Percentiles rank a stretch among this genome's conserved stretches.
These are phyloP conservation scores for Aspergillus texensis DNA, from an alignment of 2,329 filamentous ascomycete species.

Conservation along the genomic window DNA sequence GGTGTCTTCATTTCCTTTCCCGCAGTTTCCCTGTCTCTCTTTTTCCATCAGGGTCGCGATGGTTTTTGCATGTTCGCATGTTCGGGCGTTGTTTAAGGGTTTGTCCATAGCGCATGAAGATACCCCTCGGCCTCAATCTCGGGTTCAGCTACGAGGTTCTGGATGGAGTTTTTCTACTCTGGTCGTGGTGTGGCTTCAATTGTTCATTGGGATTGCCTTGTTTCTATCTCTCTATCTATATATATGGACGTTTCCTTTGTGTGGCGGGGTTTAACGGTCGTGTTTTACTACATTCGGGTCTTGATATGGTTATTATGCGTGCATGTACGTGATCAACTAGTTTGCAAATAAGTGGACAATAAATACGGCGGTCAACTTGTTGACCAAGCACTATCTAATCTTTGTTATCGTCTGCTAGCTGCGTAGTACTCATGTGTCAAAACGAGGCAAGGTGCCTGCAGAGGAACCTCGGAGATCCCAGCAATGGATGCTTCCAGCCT, in stretches of 20 bases:
- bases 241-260: constrained; percentile 4
- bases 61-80: constrained; percentile 26
- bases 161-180: constrained; percentile 27
- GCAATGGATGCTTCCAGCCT: neutral
- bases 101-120: constrained; percentile 39
- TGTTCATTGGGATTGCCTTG: constrained; percentile 18
- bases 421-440: neutral
- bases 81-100: constrained; percentile 31
- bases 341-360: constrained; percentile 6
- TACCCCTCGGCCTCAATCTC: constrained; percentile 35
- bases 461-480: neutral
- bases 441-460: neutral
- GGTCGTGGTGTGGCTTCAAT: constrained; percentile 28
- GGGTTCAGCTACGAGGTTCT: constrained; percentile 25
- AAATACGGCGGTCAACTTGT: neutral
- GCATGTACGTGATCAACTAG: neutral
- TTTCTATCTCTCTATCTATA: constrained; percentile 17
- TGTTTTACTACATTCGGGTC: neutral
- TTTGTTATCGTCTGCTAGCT: neutral
- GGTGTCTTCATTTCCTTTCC: constrained; percentile 9
- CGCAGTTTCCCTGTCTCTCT: constrained; percentile 8
- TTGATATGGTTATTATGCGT: neutral
- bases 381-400: neutral
- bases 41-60: constrained; percentile 3
- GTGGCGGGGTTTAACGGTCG: neutral